Evolutionary conservation across 495 filamentous ascomycete species (phyloP).

Genomic region (Letharia columbiana): DNA sequence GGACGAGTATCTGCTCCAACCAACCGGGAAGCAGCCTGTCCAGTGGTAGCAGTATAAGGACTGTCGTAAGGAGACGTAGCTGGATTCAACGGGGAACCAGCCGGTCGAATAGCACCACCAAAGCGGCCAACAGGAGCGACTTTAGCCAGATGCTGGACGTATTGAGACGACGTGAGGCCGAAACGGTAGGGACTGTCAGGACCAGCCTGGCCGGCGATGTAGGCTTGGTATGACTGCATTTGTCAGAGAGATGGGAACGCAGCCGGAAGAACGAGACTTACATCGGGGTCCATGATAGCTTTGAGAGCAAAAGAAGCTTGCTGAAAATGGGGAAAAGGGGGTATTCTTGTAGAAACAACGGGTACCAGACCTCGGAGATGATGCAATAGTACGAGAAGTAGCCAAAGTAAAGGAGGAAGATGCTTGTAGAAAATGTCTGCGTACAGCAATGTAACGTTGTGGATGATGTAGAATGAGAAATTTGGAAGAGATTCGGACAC

Average conservation of each 20-base stretch:
- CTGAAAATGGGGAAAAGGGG: background rate
- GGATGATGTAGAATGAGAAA: background rate
- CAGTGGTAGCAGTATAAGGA: background rate
- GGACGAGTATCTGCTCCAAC: too few relatives aligned
- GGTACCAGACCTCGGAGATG: background rate
- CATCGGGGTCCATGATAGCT: background rate
- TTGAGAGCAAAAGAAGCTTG: background rate
- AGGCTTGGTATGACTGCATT: background rate
- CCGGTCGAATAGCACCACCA: background rate
- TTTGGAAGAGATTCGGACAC: background rate
- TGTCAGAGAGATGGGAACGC: background rate
- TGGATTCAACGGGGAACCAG: background rate
- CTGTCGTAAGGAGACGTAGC: background rate
- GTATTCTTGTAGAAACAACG: background rate
- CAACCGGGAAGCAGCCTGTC: background rate
- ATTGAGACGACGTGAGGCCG: background rate
- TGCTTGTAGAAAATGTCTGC: background rate
- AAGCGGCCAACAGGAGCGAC: background rate
- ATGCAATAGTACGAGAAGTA: background rate
- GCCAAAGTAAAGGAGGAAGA: background rate
- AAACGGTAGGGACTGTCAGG: background rate
- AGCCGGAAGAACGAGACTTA: background rate
- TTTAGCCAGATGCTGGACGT: background rate
- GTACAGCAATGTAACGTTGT: background rate
- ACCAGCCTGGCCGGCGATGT: constrained; percentile 4